Evolutionary conservation across 148 eudicot species (phyloP), one percentile per base, ranked within the genome.

Genomic region (Vaccinium vitisidaea): DNA sequence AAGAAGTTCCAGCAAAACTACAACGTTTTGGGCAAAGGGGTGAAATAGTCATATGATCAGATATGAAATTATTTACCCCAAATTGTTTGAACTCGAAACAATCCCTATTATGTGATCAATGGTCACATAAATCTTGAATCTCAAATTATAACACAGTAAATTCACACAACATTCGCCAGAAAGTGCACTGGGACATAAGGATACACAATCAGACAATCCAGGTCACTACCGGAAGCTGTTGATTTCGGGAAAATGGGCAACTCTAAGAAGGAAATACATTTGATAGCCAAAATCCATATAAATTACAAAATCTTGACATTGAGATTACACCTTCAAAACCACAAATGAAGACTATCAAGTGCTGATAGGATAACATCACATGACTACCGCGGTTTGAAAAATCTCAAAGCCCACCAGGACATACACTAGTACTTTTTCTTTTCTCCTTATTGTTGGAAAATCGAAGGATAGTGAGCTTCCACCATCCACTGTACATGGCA

Each of bases 401-500:
- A 12, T 74, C 50, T 18, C 23, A 83, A 83, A 75, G 75, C 54
- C 79, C 54, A 85, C 59, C 80, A 13, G 12, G 54, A 55, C 25
- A 69, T 71, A 80, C 79, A 27, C 19, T 36, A 73, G 75, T 30
- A 65, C 67, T 56, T 15, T 75, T 75, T n/a, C 30, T 53, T 75
- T 79, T 63, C 77, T 23, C 59, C 48, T 75, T 85, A 85, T 82
- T 76, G 82, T 36, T 85, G 74, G 15, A 32, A 75, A 74, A 74
- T 67, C 76, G 82, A 32, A 48, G 73, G 49, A 52, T 32, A 65
- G 83, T 76, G 77, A 75, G 50, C 70, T 81, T 76, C 78, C 82
- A 77, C 82, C 84, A 86, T 63, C 84, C 78, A 52, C 87, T 86
- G 78, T 86, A 86, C 84, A 86, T 77, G 80, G 82, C 52, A 63